Conservation (phyloP, 2,329 filamentous ascomycete species). For the Botrytis pseudocinerea region DNA sequence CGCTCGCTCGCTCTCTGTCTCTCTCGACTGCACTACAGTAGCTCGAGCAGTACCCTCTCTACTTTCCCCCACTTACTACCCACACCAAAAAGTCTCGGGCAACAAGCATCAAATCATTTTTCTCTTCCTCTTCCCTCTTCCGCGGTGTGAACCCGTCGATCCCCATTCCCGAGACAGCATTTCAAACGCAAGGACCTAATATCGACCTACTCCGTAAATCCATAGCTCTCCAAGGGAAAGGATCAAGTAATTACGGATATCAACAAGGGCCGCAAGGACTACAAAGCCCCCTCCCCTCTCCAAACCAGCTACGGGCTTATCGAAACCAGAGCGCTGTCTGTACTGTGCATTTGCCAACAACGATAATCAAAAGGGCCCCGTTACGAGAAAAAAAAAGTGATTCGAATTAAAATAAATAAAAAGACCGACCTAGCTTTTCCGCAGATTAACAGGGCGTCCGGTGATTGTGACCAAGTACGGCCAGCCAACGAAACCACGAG, state of each 20-base stretch:
- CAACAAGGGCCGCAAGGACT: conserved; percentile 20
- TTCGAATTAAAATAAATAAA: neutral
- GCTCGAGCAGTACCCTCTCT: neutral
- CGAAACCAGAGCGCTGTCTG: conserved; percentile 11
- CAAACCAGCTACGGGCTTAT: conserved; percentile 18
- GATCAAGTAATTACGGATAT: neutral
- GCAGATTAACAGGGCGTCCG: conserved; percentile 11
- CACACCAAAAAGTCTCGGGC: conserved; percentile 13
- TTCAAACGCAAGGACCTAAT: conserved; percentile 20
- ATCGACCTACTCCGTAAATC: conserved; percentile 7
- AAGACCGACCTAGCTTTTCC: conserved; percentile 5
- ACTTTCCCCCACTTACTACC: conserved; percentile 10
- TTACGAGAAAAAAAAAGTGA: neutral
- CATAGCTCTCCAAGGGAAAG: conserved; percentile 12
- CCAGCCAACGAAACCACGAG: neutral
- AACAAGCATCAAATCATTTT: conserved; percentile 11
- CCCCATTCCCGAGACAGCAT: conserved; percentile 2
- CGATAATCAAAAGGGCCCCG: conserved; percentile 13
- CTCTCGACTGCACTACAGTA: neutral
- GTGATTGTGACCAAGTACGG: conserved; percentile 10
- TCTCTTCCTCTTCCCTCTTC: conserved; percentile 5
- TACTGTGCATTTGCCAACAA: conserved; percentile 18
- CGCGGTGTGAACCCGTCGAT: conserved; percentile 21
- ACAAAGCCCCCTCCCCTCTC: conserved; percentile 2
- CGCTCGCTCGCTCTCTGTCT: neutral